Evolutionary conservation across 345 rosid species (phyloP).

Genomic region (Sisymbrium irio): DNA sequence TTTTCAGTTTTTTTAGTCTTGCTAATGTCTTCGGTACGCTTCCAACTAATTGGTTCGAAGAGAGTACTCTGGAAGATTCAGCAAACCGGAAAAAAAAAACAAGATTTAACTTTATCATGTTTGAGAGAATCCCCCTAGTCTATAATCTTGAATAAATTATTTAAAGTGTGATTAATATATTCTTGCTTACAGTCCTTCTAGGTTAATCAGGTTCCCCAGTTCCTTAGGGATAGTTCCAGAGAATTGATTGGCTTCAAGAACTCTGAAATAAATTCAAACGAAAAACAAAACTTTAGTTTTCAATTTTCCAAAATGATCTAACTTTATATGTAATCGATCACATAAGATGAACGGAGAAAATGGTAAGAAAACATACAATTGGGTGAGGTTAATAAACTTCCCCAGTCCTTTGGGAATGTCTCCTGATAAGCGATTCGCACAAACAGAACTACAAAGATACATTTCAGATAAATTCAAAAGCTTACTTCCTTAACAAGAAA

Average conservation of each 20-base stretch:
- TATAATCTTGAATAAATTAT: not conserved
- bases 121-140: not conserved
- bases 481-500: not conserved
- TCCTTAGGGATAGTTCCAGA: constrained; percentile 53
- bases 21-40: constrained; percentile 41
- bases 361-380: constrained; percentile 41
- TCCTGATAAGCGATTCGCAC: constrained; percentile 57
- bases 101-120: not conserved
- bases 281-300: not conserved
- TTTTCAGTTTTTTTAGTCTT: constrained; percentile 35
- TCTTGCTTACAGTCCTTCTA: constrained; percentile 45
- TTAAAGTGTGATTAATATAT: not conserved
- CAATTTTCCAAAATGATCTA: not conserved
- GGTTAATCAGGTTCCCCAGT: constrained; percentile 50
- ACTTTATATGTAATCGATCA: not conserved
- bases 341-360: not conserved
- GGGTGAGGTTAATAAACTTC: constrained; percentile 44
- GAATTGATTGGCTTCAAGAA: constrained; percentile 61
- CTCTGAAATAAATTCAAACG: constrained; percentile 33
- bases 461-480: constrained; percentile 8
- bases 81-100: not conserved
- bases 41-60: constrained; percentile 48
- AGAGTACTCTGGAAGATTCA: constrained; percentile 35
- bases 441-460: constrained; percentile 41
- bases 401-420: constrained; percentile 52